These are phyloP conservation scores for Suhomyces tanzawaensis DNA, from an alignment of 805 yeast species.

Conservation along the genomic window DNA sequence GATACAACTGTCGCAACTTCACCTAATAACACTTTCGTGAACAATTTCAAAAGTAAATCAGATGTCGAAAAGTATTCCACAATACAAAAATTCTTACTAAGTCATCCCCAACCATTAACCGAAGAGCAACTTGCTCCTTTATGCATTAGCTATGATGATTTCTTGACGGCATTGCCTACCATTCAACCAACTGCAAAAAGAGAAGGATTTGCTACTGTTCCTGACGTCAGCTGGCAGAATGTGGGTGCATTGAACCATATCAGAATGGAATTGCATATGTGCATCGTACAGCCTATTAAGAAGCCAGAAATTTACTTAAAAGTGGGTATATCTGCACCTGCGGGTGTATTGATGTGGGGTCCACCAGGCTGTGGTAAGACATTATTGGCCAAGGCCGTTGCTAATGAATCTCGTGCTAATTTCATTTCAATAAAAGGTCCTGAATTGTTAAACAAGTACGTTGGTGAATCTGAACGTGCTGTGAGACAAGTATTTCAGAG, in stretches of 20 bases:
- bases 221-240: conserved; percentile 93
- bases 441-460: conserved; percentile 88
- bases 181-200: conserved; percentile 97
- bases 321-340: conserved; percentile 95
- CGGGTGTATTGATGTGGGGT: conserved; percentile 97
- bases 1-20: conserved; percentile 16
- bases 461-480: conserved; percentile 94
- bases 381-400: conserved; percentile 93
- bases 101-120: conserved; percentile 79
- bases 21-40: conserved; percentile 10
- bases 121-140: conserved; percentile 73
- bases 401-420: conserved; percentile 94
- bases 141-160: conserved; percentile 76
- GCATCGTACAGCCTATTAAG: conserved; percentile 94
- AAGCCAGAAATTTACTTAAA: conserved; percentile 85
- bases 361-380: conserved; percentile 99
- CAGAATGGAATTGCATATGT: conserved; percentile 91
- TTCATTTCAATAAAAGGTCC: conserved; percentile 97
- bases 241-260: conserved; percentile 85
- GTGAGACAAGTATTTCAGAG: conserved; percentile 90
- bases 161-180: conserved; percentile 79
- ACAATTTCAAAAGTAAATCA: conserved; percentile 32
- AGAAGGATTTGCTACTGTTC: conserved; percentile 98
- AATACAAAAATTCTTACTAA: conserved; percentile 66
- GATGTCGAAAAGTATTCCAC: conserved; percentile 49